Evolutionary conservation across 495 filamentous ascomycete species (phyloP), one percentile per base, ranked within the genome.

Genomic region (Acidomyces sp.): DNA sequence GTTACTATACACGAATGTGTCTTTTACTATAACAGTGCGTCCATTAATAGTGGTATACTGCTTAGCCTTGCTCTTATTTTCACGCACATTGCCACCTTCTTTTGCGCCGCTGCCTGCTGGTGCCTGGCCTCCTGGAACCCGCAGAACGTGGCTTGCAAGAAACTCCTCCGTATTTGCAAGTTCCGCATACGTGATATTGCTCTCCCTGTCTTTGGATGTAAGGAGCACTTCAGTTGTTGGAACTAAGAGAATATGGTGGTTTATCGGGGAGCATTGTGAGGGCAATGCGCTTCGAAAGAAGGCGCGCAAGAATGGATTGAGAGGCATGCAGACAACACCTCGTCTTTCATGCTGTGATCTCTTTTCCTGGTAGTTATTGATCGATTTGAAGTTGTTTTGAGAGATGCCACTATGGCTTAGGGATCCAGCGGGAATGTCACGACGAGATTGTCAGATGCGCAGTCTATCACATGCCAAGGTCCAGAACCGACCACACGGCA

Each of bases 281-380:
- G 84, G 85, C 53, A 94, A 72, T 58, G 82, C 74, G 71, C 84
- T 95, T 67, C 85, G 82, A 72, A 94, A 93, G 80, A 96, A 95
- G 68, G 92, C 83, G 69, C 82, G 78, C 57, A 99, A 74, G 63
- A 93, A 94, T 58, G 92, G 90, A 64, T 96, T 99, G 78, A 96
- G 76, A 67, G 90, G 85, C n/a, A n/a, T n/a, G n/a, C n/a, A n/a
- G n/a, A n/a, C n/a, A n/a, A n/a, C n/a, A n/a, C n/a, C n/a, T n/a
- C n/a, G n/a, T n/a, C n/a, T n/a, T n/a, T n/a, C n/a, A n/a, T n/a
- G n/a, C n/a, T n/a, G n/a, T n/a, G n/a, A n/a, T n/a, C n/a, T n/a
- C n/a, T n/a, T n/a, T n/a, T n/a, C n/a, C n/a, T n/a, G n/a, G n/a
- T n/a, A n/a, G n/a, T n/a, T n/a, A n/a, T n/a, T n/a, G n/a, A n/a